Conservation (phyloP, 1,284 basidiomycete species). For the Puccinia coronata region DNA sequence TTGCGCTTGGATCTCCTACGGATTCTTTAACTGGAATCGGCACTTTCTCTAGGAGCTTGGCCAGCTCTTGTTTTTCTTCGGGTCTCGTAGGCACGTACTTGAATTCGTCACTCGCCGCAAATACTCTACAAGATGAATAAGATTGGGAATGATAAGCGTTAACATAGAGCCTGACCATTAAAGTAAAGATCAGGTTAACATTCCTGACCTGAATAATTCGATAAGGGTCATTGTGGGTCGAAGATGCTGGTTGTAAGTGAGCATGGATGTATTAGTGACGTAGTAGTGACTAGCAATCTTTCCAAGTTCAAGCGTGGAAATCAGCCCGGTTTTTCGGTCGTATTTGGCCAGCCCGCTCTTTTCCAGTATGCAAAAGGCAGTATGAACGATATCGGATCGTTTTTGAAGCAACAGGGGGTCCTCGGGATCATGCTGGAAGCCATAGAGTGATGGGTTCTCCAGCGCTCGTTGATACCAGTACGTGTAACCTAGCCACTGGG, state of each 20-base stretch:
- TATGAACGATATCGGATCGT: conserved; percentile 80
- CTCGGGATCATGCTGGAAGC: conserved; percentile 79
- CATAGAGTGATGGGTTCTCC: conserved; percentile 82
- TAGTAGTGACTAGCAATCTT: conserved; percentile 96
- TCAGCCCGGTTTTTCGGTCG: conserved; percentile 81
- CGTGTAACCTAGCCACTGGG: conserved; percentile 72
- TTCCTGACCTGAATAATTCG: conserved; percentile 72
- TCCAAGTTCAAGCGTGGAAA: conserved; percentile 88
- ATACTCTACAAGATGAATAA: conserved; percentile 66
- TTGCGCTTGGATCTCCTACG: conserved; percentile 92
- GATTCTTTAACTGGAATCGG: conserved; percentile 97
- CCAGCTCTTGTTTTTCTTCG: conserved; percentile 70
- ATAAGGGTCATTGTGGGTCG: conserved; percentile 81
- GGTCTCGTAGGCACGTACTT: conserved; percentile 79
- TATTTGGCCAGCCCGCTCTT: conserved; percentile 94
- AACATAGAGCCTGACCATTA: not conserved
- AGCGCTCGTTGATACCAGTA: conserved; percentile 88
- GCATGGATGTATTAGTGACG: conserved; percentile 93
- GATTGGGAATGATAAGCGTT: not conserved
- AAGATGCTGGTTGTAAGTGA: conserved; percentile 92
- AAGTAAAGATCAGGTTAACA: conserved; percentile 4
- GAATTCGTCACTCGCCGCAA: conserved; percentile 96
- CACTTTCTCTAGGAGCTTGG: conserved; percentile 89
- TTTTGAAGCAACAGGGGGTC: conserved; percentile 86
- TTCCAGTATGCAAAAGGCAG: conserved; percentile 88